Base-by-base conservation (phyloP, 768 basidiomycete species). In the Cantharellus cinnabarinus region DNA sequence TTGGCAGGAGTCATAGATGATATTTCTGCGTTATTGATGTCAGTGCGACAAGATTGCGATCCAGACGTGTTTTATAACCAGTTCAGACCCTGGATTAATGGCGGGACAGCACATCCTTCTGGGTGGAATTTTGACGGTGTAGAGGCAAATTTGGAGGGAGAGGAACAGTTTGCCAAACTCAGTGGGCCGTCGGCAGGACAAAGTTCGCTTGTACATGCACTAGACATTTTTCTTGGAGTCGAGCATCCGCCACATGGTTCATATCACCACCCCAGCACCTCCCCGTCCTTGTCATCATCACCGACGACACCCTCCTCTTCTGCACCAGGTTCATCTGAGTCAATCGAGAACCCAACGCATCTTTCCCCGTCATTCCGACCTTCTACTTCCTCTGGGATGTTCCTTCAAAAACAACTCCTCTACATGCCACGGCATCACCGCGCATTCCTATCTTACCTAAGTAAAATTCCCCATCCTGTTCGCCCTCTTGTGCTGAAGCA, bases 371-470 rank as follows among this genome's bases (percentile, higher is more conserved):
- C 20, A 29, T 29, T 29, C 20, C 14, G 37, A 34, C 34, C 15
- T 35, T 61, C 3, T 60, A 29, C 44, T 29, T 10, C 44, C 44
- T 61, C 57, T 54, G 61, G 56, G 68, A 72, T 71, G 71, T 91
- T 69, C 88, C 89, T 98, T 74, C 77, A 89, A 54, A 86, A 89
- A 62, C 82, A 95, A 68, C 83, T 79, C 50, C 76, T 82, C 62
- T 98, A 98, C 71, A 98, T 98, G 94, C 93, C 94, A 0, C 84
- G 85, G 10, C 79, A 78, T 58, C 94, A 97, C 75, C 79, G 68
- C 75, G 82, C 66, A 71, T 79, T 70, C 85, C 84, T 62, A 71
- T 78, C 34, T 76, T 89, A 58, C 81, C 86, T 58, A 70, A 75
- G 53, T 69, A 73, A 60, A 80, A 1, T 54, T 37, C 87, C 77